Base-by-base conservation (phyloP, 306 rosid genomes). In the Cotoneaster glaucophyllus region DNA sequence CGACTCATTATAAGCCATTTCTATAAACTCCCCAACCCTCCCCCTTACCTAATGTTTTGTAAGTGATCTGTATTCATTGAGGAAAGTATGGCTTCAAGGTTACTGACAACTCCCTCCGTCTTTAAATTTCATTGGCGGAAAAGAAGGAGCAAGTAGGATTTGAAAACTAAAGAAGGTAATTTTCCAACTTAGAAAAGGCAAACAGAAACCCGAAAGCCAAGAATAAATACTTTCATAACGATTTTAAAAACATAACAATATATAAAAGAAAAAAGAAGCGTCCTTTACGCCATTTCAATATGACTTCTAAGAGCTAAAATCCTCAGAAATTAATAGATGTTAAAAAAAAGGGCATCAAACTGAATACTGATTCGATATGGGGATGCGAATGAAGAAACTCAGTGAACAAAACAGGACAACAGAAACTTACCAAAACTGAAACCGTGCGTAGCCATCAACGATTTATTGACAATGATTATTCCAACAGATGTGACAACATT, bases 401-500 rank as follows among this genome's bases (percentile, higher is more conserved):
- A 11, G 48, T 3, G 69, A 31, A n/a, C 14, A 24, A 28, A 29
- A 52, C 37, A 19, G 11, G 69, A 0, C 22, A 80, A 2, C 75
- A 67, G 71, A 68, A 57, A 67, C 68, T 17, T 78, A 89, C 97
- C 97, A 63, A 91, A 91, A 82, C 77, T 87, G 83, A 89, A 91
- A 78, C 93, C 97, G 85, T 87, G 76, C 2, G 83, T 87, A 19
- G 89, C 93, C 93, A 91, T 84, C 43, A 91, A 85, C 19, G 93
- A 85, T 76, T 91, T 91, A 43, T 91, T 91, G 70, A 88, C 93
- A 59, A 89, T 82, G 63, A 91, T 91, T 66, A 91, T 89, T 57
- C 97, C 92, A 1, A 91, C 97, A 63, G 93, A 91, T 22, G 93
- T 87, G 65, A 89, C 93, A 6, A 91, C 87, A 80, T 91, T 87